Percentiles rank a stretch among this genome's conserved stretches.
These are phyloP conservation scores for Skeletonema grethae DNA, from an alignment of 108 stramenopile species.

Conservation along the genomic window DNA sequence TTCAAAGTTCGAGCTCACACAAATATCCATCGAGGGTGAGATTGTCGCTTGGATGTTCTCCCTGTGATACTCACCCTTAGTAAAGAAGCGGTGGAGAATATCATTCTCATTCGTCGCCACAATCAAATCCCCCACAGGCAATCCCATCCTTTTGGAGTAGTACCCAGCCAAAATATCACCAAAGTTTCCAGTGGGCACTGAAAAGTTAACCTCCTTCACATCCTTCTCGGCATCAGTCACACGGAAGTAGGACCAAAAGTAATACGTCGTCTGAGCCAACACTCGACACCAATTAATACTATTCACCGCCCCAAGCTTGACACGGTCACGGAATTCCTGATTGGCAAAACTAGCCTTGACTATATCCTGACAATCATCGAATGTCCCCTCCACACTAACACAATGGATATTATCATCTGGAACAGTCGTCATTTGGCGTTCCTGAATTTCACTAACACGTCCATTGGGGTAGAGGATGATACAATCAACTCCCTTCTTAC, in stretches of 20 bases:
- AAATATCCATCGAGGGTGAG: constrained; percentile 98
- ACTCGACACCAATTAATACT: constrained; percentile 99
- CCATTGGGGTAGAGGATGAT: constrained; percentile 97
- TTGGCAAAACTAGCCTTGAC: constrained; percentile 96
- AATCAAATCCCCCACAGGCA: constrained; percentile 92
- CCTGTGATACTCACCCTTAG: constrained; percentile 92
- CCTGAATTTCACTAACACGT: constrained; percentile 94
- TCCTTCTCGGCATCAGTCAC: constrained; percentile 74
- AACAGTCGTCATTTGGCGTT: constrained; percentile 98
- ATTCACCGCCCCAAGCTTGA: constrained; percentile 98
- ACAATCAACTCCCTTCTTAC: constrained; percentile 96
- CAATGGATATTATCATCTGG: constrained; percentile 96
- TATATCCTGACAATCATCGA: constrained; percentile 98
- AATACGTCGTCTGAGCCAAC: constrained; percentile 98
- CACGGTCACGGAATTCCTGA: constrained; percentile 83
- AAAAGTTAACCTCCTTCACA: constrained; percentile 73
- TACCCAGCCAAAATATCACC: constrained; percentile 98
- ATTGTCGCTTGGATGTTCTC: constrained; percentile 85
- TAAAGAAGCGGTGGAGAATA: constrained; percentile 97
- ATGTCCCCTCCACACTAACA: constrained; percentile 92
- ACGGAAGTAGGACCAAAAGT: constrained; percentile 96
- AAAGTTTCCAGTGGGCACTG: constrained; percentile 99
- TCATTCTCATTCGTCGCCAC: constrained; percentile 99
- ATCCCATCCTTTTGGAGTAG: constrained; percentile 98
- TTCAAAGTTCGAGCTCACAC: constrained; percentile 98